phyloP scores from a whole-genome alignment of 148 eudicot species.

The Rhododendron henanense region DNA sequence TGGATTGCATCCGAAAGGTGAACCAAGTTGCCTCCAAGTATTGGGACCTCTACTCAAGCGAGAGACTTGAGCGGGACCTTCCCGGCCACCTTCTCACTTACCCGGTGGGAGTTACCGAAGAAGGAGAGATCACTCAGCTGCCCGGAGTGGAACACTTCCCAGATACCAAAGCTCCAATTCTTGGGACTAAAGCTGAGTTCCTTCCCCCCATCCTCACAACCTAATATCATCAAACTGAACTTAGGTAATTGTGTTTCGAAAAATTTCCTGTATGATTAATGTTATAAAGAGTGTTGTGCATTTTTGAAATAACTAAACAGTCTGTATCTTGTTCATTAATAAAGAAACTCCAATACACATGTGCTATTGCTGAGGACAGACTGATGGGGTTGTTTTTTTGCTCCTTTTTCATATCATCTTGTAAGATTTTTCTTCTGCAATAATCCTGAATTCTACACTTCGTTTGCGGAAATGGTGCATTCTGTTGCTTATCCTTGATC shows the following conservation, averaged over 20 bases:
- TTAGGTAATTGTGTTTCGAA: not conserved
- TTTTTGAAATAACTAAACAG: not conserved
- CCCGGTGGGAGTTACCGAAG: slow-evolving; percentile 27
- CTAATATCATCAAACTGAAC: not conserved
- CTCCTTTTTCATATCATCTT: not conserved
- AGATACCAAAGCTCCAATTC: slow-evolving; percentile 31
- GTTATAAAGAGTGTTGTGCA: not conserved
- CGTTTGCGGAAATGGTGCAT: no score
- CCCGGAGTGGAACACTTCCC: slow-evolving; percentile 30
- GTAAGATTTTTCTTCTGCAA: not conserved
- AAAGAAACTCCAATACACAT: not conserved
- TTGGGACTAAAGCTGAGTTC: slow-evolving; percentile 25
- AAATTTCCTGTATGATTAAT: not conserved
- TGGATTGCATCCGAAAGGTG: slow-evolving; percentile 38
- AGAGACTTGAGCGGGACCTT: slow-evolving; percentile 29
- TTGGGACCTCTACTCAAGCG: slow-evolving; percentile 39
- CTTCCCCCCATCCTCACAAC: slow-evolving; percentile 16
- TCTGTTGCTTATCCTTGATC: no score
- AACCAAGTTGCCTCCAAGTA: slow-evolving; percentile 32
- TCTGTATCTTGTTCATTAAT: not conserved
- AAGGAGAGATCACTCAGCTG: slow-evolving; percentile 34
- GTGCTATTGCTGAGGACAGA: not conserved
- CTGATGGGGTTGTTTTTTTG: not conserved
- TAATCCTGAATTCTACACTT: no score
- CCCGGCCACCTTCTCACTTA: slow-evolving; percentile 44